Base-by-base conservation (phyloP, 116 monocot species). In the Trichopus zeylanicus region DNA sequence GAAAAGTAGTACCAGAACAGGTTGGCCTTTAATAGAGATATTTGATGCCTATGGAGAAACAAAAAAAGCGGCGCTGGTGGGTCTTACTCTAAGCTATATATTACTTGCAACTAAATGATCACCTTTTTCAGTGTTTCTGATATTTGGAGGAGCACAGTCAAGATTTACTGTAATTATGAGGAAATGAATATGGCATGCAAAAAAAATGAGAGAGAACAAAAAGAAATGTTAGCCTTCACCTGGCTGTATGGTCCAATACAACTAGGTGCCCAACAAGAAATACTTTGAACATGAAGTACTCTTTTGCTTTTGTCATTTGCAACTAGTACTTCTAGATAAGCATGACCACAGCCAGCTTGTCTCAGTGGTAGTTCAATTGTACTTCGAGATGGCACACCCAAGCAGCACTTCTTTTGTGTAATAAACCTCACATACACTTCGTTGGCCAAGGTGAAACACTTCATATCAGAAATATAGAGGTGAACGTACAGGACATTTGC, bases 171-270 rank as follows among this genome's bases (percentile, higher is more conserved):
- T 33, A 33, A 4, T 33, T 33, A 33, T 5, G 18, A 42, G 13
- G 16, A n/a, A 16, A 37, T 11, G 13, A 42, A 42, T 3, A 42
- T 33, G 13, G n/a, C 42, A 49, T 49, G 49, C 19, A 21, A 22
- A 49, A 3, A 25, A 49, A n/a, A 1, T 5, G 31, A 1, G 57
- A 33, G 19, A 34, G 6, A 5, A 49, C 18, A 49, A 19, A 49
- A n/a, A 42, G 42, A 22, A 51, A 1, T 24, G 24, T 0, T 35
- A 7, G 9, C 22, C 23, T 22, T 39, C 64, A 78, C 86, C 81
- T 87, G 87, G 71, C 94, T 95, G 60, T 95, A 95, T 68, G 94
- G 94, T 31, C 94, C 94, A 64, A 95, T 95, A 65, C 89, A 89
- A 81, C 94, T 86, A 71, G 94, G 94, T 18, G 94, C 94, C 94